phyloP scores from a whole-genome alignment of 2,329 filamentous ascomycete species.

The Penicillium sclerotiorum region DNA sequence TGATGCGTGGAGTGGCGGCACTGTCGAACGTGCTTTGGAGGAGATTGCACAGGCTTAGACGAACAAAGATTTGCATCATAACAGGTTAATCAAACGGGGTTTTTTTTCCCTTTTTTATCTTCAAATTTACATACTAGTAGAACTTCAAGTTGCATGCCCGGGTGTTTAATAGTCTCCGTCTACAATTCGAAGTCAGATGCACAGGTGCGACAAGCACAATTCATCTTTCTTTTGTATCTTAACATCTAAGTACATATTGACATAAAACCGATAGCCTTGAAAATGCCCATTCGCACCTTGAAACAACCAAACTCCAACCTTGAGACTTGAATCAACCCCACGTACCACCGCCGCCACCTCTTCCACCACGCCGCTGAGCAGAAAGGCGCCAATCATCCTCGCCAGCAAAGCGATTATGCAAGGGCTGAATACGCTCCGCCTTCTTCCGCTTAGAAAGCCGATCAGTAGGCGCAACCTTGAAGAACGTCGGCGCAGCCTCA shows the following conservation, averaged over 20 bases:
- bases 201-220: too few species aligned
- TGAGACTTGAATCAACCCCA: conserved; percentile 66
- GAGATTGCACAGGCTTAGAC: conserved; percentile 15
- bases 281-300: too few species aligned
- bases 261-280: too few species aligned
- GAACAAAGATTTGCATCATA: neutral
- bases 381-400: conserved; percentile 95
- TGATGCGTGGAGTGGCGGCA: conserved; percentile 65
- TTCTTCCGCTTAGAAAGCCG: conserved; percentile 86
- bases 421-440: conserved; percentile 89
- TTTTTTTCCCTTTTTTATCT: too few species aligned
- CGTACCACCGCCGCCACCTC: conserved; percentile 86
- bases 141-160: too few species aligned
- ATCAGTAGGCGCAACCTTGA: conserved; percentile 92
- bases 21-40: conserved; percentile 35
- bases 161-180: too few species aligned
- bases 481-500: conserved; percentile 96
- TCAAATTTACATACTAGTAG: too few species aligned
- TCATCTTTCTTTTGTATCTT: neutral
- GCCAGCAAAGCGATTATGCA: conserved; percentile 88
- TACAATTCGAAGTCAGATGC: too few species aligned
- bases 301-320: neutral
- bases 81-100: too few species aligned
- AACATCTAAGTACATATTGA: conserved; percentile 1
- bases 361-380: conserved; percentile 80